Conservation (phyloP, 768 basidiomycete genomes). For the Panaeolus cyanescens region DNA sequence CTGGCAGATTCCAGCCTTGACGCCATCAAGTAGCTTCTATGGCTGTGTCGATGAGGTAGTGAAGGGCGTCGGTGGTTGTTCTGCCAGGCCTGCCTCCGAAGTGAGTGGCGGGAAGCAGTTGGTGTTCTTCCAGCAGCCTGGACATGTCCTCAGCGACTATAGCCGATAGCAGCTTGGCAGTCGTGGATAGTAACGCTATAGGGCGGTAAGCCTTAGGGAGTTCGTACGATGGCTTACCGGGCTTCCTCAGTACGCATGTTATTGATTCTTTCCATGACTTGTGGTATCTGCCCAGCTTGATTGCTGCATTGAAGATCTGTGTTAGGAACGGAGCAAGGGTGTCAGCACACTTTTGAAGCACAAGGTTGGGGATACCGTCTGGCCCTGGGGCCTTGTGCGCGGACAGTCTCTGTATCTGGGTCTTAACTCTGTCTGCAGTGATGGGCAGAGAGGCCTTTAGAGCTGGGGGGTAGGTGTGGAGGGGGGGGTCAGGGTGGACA, state of each 20-base stretch:
- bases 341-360: conserved; percentile 28
- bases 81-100: no score
- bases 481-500: not conserved
- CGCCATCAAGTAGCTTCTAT: no score
- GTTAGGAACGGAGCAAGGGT: no score
- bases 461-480: conserved; percentile 23
- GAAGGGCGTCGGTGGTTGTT: no score
- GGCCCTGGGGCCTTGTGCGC: conserved; percentile 32
- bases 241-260: conserved; percentile 5
- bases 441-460: conserved; percentile 16
- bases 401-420: conserved; percentile 24
- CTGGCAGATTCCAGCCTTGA: no score
- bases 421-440: conserved; percentile 23
- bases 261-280: not conserved
- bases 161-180: not conserved
- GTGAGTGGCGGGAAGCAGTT: no score
- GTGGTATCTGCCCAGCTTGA: not conserved
- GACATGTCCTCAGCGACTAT: conserved; percentile 3
- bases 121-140: no score
- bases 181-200: conserved; percentile 3
- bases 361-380: conserved; percentile 26
- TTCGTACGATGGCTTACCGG: conserved; percentile 2
- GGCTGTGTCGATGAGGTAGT: no score
- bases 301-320: not conserved
- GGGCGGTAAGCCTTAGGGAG: conserved; percentile 8